Evolutionary conservation across 495 filamentous ascomycete species (phyloP).

Genomic region (Cudoniella acicularis): DNA sequence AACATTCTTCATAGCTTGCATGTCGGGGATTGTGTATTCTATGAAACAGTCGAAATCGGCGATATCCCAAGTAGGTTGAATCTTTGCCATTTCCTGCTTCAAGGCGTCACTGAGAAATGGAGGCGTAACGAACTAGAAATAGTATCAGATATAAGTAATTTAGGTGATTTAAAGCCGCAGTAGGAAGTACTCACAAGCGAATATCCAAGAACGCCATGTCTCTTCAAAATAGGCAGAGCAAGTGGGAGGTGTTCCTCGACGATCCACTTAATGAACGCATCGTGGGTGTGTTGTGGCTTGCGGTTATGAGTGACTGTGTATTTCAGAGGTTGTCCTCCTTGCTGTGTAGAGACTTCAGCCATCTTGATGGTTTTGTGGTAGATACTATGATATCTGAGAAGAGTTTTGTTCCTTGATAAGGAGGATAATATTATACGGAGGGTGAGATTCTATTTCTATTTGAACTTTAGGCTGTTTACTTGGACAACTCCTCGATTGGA

Average conservation of each 20-base stretch:
- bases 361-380: too few relatives aligned
- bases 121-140: conserved; percentile 29
- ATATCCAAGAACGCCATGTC: conserved; percentile 24
- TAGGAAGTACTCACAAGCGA: conserved; percentile 23
- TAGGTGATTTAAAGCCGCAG: background rate
- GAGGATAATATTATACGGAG: too few relatives aligned
- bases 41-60: conserved; percentile 34
- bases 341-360: too few relatives aligned
- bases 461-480: too few relatives aligned
- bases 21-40: conserved; percentile 25
- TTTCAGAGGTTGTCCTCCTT: conserved; percentile 41
- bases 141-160: background rate
- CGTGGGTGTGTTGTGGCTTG: conserved; percentile 26
- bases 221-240: conserved; percentile 32
- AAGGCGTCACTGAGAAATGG: conserved; percentile 24
- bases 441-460: too few relatives aligned
- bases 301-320: conserved; percentile 32
- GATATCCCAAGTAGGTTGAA: conserved; percentile 26
- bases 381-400: too few relatives aligned
- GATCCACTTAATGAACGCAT: conserved; percentile 33
- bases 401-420: too few relatives aligned
- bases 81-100: conserved; percentile 18
- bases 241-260: conserved; percentile 30
- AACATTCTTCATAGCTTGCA: conserved; percentile 22
- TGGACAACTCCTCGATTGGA: too few relatives aligned